Evolutionary conservation across 805 yeast genomes (phyloP), one percentile per base, ranked within the genome.

Genomic region (Wickerhamomyces sydowiorum): DNA sequence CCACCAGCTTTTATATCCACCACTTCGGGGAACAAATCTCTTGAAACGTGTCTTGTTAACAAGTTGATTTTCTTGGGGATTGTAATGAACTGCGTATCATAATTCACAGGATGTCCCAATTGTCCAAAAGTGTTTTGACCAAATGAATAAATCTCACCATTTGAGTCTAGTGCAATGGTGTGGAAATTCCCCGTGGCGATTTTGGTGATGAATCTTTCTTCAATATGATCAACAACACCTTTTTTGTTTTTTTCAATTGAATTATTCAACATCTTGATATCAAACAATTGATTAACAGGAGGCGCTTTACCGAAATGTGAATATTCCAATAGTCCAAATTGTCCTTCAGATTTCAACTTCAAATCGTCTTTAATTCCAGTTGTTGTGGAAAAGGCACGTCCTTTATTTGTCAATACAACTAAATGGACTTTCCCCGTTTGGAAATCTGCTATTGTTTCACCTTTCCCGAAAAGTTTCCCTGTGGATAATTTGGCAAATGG

Each of bases 61-160:
- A 69, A 56, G 4, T 67, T 66, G 24, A 82, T 56, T 46, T 67
- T 66, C 35, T 71, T 74, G 2, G 99, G 99, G 31, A 79, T 76
- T 5, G 95, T 76, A 36, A 82, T 70, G 35, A 74, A 66, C 52
- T 84, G 91, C 15, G 83, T 77, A 44, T 77, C 78, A 56, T 78
- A 78, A 19, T 75, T 68, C 37, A 84, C 80, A 7, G 79, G 78
- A 37, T 77, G 69, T 10, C 91, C 96, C 42, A 91, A 69, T 55
- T 93, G 91, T n/a, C 98, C 98, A 59, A 66, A 78, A 4, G 76
- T 69, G 59, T 91, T 91, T 44, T 76, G 76, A 20, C 99, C 99
- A 77, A 93, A 90, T 2, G 88, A 75, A 77, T 83, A 85, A n/a
- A 88, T 65, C 40, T 70, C 69, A 8, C 91, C 93, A n/a, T 67